Percentiles rank a stretch among this genome's conserved stretches.
phyloP scores from a whole-genome alignment of 208 protist species.

The Naegleria lovaniensis region DNA sequence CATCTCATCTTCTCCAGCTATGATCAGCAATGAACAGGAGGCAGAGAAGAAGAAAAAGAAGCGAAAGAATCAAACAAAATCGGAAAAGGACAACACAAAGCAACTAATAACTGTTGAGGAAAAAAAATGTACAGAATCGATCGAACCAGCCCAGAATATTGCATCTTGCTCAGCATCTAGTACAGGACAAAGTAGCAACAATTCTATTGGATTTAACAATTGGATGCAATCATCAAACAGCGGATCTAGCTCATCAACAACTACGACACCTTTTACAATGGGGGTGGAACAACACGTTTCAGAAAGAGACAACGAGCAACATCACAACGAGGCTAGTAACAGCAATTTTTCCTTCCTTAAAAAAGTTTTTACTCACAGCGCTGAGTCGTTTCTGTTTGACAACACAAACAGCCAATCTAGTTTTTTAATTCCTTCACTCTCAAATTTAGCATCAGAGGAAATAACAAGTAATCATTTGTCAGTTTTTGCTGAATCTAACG shows the following conservation, averaged over 20 bases:
- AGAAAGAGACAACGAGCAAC: not conserved
- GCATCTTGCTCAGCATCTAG: not conserved
- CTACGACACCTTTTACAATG: not conserved
- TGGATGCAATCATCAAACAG: not conserved
- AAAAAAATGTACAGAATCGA: not conserved
- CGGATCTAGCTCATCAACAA: not conserved
- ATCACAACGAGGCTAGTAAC: not conserved
- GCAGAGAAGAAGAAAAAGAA: not conserved
- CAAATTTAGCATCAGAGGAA: not conserved
- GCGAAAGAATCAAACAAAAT: not conserved
- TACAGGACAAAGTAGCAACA: not conserved
- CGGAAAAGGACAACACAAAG: not conserved
- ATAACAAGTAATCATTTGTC: not conserved
- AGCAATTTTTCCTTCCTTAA: not conserved
- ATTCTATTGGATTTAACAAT: not conserved
- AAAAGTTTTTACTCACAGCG: not conserved
- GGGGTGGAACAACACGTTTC: not conserved
- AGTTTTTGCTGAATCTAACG: not conserved
- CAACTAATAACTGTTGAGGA: not conserved
- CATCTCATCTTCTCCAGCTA: not conserved
- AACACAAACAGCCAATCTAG: not conserved
- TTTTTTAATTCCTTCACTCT: not conserved
- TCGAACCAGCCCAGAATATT: not conserved
- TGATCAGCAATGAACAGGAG: not conserved
- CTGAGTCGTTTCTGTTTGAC: not conserved